Evolutionary conservation across 129 eudicot genomes (phyloP).

Genomic region (Centella asiatica): DNA sequence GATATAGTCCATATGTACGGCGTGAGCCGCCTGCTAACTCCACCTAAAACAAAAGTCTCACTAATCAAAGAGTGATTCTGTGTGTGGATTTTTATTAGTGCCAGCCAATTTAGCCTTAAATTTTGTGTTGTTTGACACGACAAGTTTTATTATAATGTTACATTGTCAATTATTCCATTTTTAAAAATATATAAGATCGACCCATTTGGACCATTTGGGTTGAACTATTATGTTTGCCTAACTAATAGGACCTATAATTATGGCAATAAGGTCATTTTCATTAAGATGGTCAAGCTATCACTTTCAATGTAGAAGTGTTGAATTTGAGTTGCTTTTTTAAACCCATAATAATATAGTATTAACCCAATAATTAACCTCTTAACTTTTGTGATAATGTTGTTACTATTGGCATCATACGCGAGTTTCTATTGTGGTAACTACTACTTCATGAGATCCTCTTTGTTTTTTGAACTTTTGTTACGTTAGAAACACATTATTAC

Average conservation of each 20-base stretch:
- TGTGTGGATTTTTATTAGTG: neutral
- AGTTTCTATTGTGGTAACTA: no score
- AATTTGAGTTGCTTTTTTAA: neutral
- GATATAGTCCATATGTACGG: no score
- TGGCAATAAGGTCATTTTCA: neutral
- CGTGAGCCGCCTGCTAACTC: conserved; percentile 18
- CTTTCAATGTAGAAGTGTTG: neutral
- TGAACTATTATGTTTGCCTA: neutral
- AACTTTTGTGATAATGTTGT: neutral
- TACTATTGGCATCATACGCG: no score
- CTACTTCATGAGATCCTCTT: no score
- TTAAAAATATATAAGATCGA: neutral
- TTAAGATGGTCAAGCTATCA: neutral
- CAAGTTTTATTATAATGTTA: neutral
- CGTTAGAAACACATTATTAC: no score
- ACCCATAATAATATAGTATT: no score
- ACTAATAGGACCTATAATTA: neutral
- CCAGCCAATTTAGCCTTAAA: neutral
- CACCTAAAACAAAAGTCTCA: neutral
- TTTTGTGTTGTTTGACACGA: conserved; percentile 31
- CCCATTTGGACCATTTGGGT: neutral
- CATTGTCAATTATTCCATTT: no score
- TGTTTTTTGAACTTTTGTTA: no score
- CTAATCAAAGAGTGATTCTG: neutral
- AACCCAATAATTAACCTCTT: no score